Percentiles rank a stretch among this genome's conserved stretches.
phyloP scores from a whole-genome alignment of 2,329 filamentous ascomycete genomes.

The Macrophomina tecta region DNA sequence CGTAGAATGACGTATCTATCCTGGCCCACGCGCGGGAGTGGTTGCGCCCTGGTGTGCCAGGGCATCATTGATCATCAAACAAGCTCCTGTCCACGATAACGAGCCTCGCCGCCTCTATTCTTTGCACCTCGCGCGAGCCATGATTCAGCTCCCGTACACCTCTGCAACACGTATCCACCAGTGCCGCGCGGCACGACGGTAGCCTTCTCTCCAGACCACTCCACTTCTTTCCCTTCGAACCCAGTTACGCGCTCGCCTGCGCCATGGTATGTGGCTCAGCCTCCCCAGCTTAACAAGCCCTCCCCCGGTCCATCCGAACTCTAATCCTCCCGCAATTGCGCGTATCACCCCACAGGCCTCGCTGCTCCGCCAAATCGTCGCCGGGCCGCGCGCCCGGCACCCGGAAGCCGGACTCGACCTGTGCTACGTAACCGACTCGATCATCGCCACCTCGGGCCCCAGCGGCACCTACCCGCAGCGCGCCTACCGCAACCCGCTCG shows the following conservation, averaged over 20 bases:
- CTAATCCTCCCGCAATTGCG: not conserved
- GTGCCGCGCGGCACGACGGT: conserved; percentile 1
- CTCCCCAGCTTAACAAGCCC: not conserved
- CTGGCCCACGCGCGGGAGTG: not conserved
- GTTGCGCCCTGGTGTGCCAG: not conserved
- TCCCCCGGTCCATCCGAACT: not conserved
- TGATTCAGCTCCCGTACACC: not conserved
- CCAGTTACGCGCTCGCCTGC: not conserved
- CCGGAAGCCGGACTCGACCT: conserved; percentile 88
- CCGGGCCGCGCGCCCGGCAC: conserved; percentile 82
- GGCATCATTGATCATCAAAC: conserved; percentile 1
- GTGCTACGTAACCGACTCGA: conserved; percentile 91
- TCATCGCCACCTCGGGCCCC: conserved; percentile 81
- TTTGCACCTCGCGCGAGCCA: not conserved
- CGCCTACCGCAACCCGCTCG: conserved; percentile 91
- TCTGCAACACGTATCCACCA: not conserved
- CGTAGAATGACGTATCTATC: conserved; percentile 3
- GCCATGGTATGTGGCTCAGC: conserved; percentile 9
- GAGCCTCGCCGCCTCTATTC: not conserved
- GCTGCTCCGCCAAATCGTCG: conserved; percentile 87
- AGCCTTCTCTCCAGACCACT: not conserved
- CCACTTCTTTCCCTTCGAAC: not conserved
- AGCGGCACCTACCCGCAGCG: conserved; percentile 87
- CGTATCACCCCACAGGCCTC: conserved; percentile 37
- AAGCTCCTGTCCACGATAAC: not conserved